Conservation (phyloP, 352 stramenopile species). For the Pythium scleroteichum region DNA sequence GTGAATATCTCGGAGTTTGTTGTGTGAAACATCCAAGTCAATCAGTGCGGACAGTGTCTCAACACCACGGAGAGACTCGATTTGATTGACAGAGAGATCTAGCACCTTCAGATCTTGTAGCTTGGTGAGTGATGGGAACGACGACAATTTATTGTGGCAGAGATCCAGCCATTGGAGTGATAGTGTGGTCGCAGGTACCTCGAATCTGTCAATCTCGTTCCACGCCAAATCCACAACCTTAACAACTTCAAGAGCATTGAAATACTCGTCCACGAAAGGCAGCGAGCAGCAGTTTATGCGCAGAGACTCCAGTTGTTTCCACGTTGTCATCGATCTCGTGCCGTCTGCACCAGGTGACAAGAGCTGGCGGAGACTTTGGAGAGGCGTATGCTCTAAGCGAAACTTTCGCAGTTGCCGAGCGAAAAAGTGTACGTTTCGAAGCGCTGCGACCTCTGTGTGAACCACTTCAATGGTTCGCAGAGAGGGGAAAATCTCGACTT, state of each 20-base stretch:
- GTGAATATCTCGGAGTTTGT: slow-evolving; percentile 49
- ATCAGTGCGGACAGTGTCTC: slow-evolving; percentile 46
- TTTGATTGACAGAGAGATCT: slow-evolving; percentile 70
- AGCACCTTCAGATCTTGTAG: slow-evolving; percentile 46
- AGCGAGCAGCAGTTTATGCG: slow-evolving; percentile 73
- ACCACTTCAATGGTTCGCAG: slow-evolving; percentile 64
- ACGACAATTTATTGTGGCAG: slow-evolving; percentile 65
- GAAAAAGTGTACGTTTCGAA: slow-evolving; percentile 73
- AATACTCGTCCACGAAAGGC: slow-evolving; percentile 45
- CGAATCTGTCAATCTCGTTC: slow-evolving; percentile 62
- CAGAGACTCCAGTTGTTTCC: slow-evolving; percentile 53
- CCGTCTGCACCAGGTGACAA: slow-evolving; percentile 31
- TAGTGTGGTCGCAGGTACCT: slow-evolving; percentile 27
- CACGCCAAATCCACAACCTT: slow-evolving; percentile 64
- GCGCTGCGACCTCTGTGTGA: slow-evolving; percentile 37
- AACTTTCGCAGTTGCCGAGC: slow-evolving; percentile 60
- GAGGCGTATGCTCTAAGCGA: slow-evolving; percentile 66
- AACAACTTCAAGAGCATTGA: slow-evolving; percentile 51
- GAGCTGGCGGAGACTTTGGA: slow-evolving; percentile 45
- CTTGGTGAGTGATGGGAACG: slow-evolving; percentile 45
- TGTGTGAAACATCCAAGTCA: slow-evolving; percentile 72
- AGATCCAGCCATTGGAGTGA: slow-evolving; percentile 58
- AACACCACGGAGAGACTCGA: slow-evolving; percentile 55
- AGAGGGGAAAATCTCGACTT: slow-evolving; percentile 85
- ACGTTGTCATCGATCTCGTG: slow-evolving; percentile 15